Evolutionary conservation across 805 yeast species (phyloP), one percentile per base, ranked within the genome.

Genomic region (Saccharomycopsis sp.): DNA sequence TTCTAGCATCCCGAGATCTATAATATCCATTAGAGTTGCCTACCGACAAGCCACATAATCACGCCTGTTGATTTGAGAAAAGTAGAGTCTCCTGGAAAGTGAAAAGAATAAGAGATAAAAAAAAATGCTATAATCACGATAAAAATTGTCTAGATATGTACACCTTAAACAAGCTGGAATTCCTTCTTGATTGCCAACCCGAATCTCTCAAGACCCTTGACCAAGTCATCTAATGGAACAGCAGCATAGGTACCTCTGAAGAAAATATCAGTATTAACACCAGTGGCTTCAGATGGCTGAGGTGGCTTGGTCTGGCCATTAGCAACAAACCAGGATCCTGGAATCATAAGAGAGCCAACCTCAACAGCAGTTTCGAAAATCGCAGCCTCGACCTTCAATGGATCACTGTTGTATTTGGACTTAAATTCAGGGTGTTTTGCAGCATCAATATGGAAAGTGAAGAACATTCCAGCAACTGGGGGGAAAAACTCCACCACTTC

Each of bases 221-320:
- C 79, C 64, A 88, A 76, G 61, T 78, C 72, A 58, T 85, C 89
- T 64, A 85, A 77, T 24, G 90, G 85, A 50, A 87, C 93, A 55
- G 96, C 94, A 56, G 94, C 96, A 64, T 86, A 88, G 34, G 96
- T 88, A 64, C 96, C 96, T 81, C 96, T 86, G 74, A 86, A 88
- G 76, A 87, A 87, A 63, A 87, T 71, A 53, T 70, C 68, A 61
- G 78, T 75, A 56, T 79, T 76, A 54, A 66, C 72, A 25, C 65
- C 68, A 42, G 76, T 77, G 56, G 76, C 75, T 49, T 76, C 54
- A 24, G 68, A 67, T 34, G 78, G 77, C 68, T 84, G 90, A 50
- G 86, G 83, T 42, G 87, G 87, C 52, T 64, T 70, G 22, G 85
- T 78, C 61, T 80, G 77, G 59, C 84, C 86, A 2, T 69, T 69